Percentiles rank a stretch among this genome's conserved stretches.
Evolutionary conservation across 352 stramenopile genomes (phyloP).

Genomic region (Paralagenidium karlingii): DNA sequence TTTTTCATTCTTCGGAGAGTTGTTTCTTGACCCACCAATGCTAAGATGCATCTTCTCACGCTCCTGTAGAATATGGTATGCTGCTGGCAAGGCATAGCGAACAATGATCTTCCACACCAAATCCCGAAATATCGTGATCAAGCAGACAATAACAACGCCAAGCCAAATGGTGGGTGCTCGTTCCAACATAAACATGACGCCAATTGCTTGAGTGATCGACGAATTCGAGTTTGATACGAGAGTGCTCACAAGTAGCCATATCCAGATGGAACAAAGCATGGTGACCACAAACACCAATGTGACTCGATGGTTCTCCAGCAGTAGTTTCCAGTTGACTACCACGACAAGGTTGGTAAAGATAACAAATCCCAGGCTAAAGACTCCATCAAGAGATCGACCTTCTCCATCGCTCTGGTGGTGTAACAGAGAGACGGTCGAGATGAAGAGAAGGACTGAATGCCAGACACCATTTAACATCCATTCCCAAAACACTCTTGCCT

Average conservation of each 20-base stretch:
- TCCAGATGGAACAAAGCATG: constrained; percentile 27
- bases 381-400: constrained; percentile 13
- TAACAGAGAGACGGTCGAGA: constrained; percentile 17
- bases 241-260: constrained; percentile 55
- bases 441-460: constrained; percentile 76
- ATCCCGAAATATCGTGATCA: constrained; percentile 49
- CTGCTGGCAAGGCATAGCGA: constrained; percentile 41
- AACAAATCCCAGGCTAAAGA: constrained; percentile 59
- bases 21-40: constrained; percentile 30
- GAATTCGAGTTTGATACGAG: constrained; percentile 35
- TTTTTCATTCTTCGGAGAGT: neutral
- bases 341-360: constrained; percentile 73
- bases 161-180: constrained; percentile 45
- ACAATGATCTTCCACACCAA: constrained; percentile 61
- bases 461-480: constrained; percentile 77
- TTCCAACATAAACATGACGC: constrained; percentile 59
- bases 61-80: constrained; percentile 72
- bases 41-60: constrained; percentile 45
- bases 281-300: constrained; percentile 64
- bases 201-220: constrained; percentile 41
- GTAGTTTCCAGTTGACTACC: constrained; percentile 68
- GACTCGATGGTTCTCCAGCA: constrained; percentile 55
- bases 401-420: neutral
- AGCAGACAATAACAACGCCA: constrained; percentile 39
- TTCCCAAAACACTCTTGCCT: constrained; percentile 58